Evolutionary conservation across 345 rosid genomes (phyloP), one percentile per base, ranked within the genome.

Genomic region (Euclidium syriacum): DNA sequence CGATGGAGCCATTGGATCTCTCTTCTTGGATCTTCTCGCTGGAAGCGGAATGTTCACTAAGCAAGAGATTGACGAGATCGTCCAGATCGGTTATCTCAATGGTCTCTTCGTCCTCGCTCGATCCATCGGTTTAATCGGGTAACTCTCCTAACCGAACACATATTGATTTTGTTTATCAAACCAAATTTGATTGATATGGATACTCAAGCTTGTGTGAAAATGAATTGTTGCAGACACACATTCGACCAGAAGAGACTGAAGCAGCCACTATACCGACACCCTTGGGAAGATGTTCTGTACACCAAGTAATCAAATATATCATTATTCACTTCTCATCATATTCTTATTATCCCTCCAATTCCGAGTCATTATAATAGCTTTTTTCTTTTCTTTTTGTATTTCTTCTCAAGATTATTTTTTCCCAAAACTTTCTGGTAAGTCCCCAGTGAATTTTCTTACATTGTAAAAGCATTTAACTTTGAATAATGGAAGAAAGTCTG

Each of bases 251-350:
- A 90, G 96, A 83, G 97, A 70, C 40, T 94, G 88, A 94, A 94
- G 73, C 96, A 90, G 73, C 97, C 99, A 39, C 81, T 90, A 17
- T 94, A 85, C 76, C 84, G 97, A 52, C 96, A 90, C 71, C 97
- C 97, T 12, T 90, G 97, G 99, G 99, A 90, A 72, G 99, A 94
- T 72, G 97, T 90, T 55, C 86, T 94, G 74, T 94, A 90, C 83
- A 85, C 96, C 80, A 94, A 90, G 91, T 94, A 35, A 36, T 15
- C 22, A 14, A 44, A 52, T n/a, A n/a, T n/a, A n/a, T 26, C 25
- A 18, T 35, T 11, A 7, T 10, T 29, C 5, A 14, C 20, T 29
- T 52, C 10, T 30, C 19, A 2, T 41, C 50, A 32, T 52, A 12
- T 36, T 48, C 26, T 9, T 34, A 16, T 54, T 24, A 27, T 23